Conservation (phyloP, 2,329 filamentous ascomycete genomes). For the Coniochaeta sp. region DNA sequence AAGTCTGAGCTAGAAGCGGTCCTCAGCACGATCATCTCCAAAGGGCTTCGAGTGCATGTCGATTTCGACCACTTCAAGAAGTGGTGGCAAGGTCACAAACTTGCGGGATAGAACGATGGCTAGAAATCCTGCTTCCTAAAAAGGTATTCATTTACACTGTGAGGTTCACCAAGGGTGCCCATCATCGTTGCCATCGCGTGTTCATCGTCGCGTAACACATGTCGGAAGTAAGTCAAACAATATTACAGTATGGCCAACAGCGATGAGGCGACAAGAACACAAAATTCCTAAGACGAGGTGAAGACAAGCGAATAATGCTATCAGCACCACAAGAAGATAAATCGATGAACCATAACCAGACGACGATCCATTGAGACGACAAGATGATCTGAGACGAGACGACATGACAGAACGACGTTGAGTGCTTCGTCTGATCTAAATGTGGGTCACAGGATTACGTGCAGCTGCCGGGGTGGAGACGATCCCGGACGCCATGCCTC, state of each 20-base stretch:
- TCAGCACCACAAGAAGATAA: neutral
- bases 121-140: neutral
- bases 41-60: slow-evolving; percentile 1
- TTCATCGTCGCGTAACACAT: no score
- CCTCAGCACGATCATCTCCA: neutral
- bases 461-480: neutral
- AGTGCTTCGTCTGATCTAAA: neutral
- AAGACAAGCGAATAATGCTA: no score
- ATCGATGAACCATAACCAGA: neutral
- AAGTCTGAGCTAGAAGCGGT: neutral
- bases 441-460: neutral
- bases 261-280: neutral
- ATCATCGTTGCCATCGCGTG: no score
- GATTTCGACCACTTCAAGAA: neutral
- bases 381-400: neutral
- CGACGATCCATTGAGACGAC: neutral
- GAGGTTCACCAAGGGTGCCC: no score
- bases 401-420: neutral
- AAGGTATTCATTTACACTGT: no score
- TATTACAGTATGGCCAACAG: no score
- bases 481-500: neutral
- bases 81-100: neutral
- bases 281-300: no score
- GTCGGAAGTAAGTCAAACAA: no score
- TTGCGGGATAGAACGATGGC: neutral